These are phyloP conservation scores for Colletotrichum liriopes DNA, from an alignment of 2,329 filamentous ascomycete genomes.

Conservation along the genomic window DNA sequence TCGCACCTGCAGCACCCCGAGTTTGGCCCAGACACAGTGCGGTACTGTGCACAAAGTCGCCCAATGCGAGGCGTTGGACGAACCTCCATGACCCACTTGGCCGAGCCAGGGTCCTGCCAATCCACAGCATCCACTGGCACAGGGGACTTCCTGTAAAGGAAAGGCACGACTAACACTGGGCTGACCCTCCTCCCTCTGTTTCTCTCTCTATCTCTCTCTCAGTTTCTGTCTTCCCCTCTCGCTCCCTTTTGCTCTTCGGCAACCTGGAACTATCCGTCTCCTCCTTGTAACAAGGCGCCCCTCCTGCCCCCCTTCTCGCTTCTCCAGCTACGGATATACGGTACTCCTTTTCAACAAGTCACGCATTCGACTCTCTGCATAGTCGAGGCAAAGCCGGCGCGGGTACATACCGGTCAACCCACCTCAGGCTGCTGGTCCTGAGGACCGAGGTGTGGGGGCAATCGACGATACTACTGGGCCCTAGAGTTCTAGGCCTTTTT, in stretches of 20 bases:
- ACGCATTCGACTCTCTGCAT: not conserved
- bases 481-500: constrained; percentile 26
- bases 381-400: not conserved
- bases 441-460: constrained; percentile 8
- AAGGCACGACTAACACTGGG: not conserved
- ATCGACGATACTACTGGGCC: constrained; percentile 14
- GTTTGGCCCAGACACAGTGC: constrained; percentile 32
- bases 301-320: not conserved
- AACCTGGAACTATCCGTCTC: not conserved
- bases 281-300: not conserved
- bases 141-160: constrained; percentile 19
- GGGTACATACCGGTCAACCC: not conserved
- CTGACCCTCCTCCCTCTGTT: not conserved
- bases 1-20: constrained; percentile 27
- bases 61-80: constrained; percentile 2
- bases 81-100: constrained; percentile 17
- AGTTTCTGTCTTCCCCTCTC: too few relatives aligned
- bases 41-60: not conserved
- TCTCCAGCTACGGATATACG: not conserved
- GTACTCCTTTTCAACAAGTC: not conserved
- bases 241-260: not conserved
- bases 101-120: constrained; percentile 27
- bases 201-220: not conserved
- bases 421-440: not conserved
- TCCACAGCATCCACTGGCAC: constrained; percentile 31